Evolutionary conservation across 2,329 filamentous ascomycete species (phyloP).

Genomic region (Sarocladium brachiariae): DNA sequence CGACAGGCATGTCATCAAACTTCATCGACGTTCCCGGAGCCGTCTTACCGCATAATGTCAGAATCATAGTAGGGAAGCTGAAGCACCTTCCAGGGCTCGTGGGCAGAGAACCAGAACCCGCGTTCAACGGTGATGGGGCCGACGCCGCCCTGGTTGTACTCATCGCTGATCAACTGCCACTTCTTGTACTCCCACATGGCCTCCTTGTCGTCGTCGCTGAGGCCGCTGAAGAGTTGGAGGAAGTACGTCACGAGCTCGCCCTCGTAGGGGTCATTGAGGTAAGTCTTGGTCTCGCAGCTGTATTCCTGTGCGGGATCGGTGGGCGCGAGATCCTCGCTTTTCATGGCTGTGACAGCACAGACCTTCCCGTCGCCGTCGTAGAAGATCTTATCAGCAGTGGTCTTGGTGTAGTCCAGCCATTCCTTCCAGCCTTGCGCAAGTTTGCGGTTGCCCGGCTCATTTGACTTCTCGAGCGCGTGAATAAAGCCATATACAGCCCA

Average conservation of each 20-base stretch:
- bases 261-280: constrained; percentile 35
- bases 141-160: constrained; percentile 28
- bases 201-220: constrained; percentile 26
- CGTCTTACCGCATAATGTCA: constrained; percentile 28
- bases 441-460: constrained; percentile 16
- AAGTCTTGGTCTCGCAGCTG: constrained; percentile 26
- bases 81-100: constrained; percentile 35
- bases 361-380: constrained; percentile 30
- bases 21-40: too few relatives aligned
- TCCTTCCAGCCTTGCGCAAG: constrained; percentile 29
- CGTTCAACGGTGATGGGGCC: constrained; percentile 35
- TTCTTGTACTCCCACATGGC: constrained; percentile 31
- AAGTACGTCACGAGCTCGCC: constrained; percentile 35
- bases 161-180: constrained; percentile 27
- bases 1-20: too few relatives aligned
- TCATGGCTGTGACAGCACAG: constrained; percentile 31
- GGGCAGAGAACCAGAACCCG: constrained; percentile 34
- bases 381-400: constrained; percentile 29
- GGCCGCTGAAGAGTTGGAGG: constrained; percentile 29
- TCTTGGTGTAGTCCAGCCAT: constrained; percentile 34
- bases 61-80: constrained; percentile 36
- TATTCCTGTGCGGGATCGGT: constrained; percentile 23
- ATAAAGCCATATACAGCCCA: constrained; percentile 36
- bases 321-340: constrained; percentile 26
- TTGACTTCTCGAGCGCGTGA: constrained; percentile 26